phyloP scores from a whole-genome alignment of 805 yeast species.

The Candida pini region DNA sequence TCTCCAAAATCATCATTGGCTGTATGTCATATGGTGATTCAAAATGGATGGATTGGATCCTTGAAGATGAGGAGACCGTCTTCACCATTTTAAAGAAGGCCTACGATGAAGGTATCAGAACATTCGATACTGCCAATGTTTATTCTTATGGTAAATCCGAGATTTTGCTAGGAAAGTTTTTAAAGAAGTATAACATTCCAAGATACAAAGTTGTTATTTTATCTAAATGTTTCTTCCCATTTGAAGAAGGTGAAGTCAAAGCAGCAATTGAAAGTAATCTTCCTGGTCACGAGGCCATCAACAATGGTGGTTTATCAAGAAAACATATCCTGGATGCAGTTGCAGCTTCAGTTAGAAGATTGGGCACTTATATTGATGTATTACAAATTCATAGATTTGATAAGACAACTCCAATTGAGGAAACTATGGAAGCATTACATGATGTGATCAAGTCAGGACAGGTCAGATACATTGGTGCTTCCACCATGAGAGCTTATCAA shows the following conservation, averaged over 20 bases:
- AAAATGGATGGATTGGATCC: constrained; percentile 37
- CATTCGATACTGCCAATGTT: constrained; percentile 45
- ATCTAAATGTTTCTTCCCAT: constrained; percentile 35
- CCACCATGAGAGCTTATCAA: constrained; percentile 52
- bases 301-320: constrained; percentile 38
- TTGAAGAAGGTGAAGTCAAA: constrained; percentile 17
- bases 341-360: constrained; percentile 33
- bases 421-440: constrained; percentile 52
- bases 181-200: constrained; percentile 42
- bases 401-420: constrained; percentile 40
- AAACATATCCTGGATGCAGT: constrained; percentile 44
- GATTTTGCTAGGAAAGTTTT: constrained; percentile 43
- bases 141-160: constrained; percentile 45
- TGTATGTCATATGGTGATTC: constrained; percentile 47
- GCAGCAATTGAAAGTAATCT: constrained; percentile 1
- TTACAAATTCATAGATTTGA: constrained; percentile 56
- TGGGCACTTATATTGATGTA: constrained; percentile 48
- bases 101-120: constrained; percentile 40
- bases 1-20: constrained; percentile 47
- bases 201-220: constrained; percentile 52
- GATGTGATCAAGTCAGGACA: constrained; percentile 42
- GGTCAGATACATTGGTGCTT: constrained; percentile 57
- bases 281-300: constrained; percentile 22
- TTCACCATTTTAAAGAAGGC: constrained; percentile 38
- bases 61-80: constrained; percentile 41